Percentiles rank a stretch among this genome's conserved stretches.
phyloP scores from a whole-genome alignment of 345 rosid genomes.

The Triadica sebifera region DNA sequence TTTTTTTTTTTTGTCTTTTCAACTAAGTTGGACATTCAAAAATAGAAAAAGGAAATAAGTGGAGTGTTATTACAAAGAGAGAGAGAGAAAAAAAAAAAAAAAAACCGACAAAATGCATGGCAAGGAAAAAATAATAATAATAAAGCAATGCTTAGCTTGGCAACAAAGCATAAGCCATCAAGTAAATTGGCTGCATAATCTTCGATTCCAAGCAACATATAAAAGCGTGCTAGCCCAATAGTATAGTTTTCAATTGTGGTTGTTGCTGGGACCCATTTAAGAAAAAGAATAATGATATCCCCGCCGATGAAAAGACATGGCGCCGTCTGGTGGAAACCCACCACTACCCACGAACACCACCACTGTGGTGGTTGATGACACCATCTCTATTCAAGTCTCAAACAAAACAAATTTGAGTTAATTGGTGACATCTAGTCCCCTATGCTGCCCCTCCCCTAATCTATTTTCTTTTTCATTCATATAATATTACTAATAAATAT shows the following conservation, averaged over 20 bases:
- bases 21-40: no score
- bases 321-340: slow-evolving; percentile 19
- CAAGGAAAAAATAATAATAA: background rate
- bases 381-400: background rate
- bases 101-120: background rate
- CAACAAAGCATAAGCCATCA: slow-evolving; percentile 1
- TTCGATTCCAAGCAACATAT: slow-evolving; percentile 6
- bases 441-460: no score
- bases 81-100: background rate
- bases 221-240: no score
- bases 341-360: slow-evolving; percentile 4
- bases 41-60: no score
- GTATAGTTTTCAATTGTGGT: rapidly evolving
- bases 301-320: background rate
- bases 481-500: no score
- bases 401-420: background rate
- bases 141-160: slow-evolving; percentile 4
- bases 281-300: background rate
- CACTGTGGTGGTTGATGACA: slow-evolving; percentile 12
- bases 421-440: no score
- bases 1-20: no score
- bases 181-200: background rate
- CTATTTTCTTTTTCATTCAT: no score
- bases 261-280: background rate
- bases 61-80: background rate